Evolutionary conservation across 768 basidiomycete species (phyloP), one percentile per base, ranked within the genome.

Genomic region (Mycena filopes): DNA sequence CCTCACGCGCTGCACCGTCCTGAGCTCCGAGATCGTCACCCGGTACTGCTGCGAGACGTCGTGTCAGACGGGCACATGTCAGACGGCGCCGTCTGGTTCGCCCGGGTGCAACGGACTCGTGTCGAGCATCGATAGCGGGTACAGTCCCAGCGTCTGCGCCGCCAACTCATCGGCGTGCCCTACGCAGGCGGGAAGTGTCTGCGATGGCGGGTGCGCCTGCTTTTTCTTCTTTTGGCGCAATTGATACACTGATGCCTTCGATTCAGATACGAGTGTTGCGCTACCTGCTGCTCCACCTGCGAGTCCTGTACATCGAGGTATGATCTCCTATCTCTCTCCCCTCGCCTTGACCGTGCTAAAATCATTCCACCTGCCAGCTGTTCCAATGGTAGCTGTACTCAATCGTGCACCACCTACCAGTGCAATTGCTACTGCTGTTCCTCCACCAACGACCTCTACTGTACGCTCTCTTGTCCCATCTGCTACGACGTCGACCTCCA

Each of bases 161-260:
- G 23, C 60, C 9, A 66, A 71, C 28, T 42, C 51, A 1, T 45
- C 58, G 16, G 36, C 65, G 2, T 71, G 70, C 28, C 70, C 70
- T 15, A 40, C 70, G 23, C 28, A 48, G 20, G 16, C 42, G 7
- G 70, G 68, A 6, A 60, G 58, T 12, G 15, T 40, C 7, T 71
- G 70, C 50, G 59, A 69, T 49, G 70, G 70, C 57, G 70, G 70
- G 70, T 69, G 20, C 42, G 68, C n/a, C n/a, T n/a, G n/a, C n/a
- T 26, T 6, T 9, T 31, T 9, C 20, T n/a, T 16, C n/a, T n/a
- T n/a, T n/a, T n/a, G n/a, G n/a, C n/a, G n/a, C n/a, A n/a, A n/a
- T n/a, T n/a, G n/a, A n/a, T n/a, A n/a, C n/a, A n/a, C n/a, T n/a
- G n/a, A n/a, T n/a, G n/a, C n/a, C 18, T 33, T 49, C 28, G 4